phyloP scores from a whole-genome alignment of 2,329 filamentous ascomycete genomes.

The Hymenoscyphus linearis region DNA sequence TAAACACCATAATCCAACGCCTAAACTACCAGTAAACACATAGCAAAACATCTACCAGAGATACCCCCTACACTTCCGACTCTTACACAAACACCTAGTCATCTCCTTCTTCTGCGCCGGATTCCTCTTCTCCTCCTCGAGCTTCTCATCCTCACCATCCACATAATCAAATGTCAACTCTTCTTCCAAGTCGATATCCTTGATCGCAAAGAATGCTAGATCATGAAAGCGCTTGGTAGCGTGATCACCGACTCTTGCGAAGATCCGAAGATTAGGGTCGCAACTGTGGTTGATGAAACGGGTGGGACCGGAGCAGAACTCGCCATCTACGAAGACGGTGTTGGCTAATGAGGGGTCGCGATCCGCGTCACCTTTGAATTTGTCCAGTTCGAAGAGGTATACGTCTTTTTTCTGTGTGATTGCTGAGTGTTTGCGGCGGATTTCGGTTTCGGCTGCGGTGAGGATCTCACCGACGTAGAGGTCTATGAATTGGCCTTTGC shows the following conservation, averaged over 20 bases:
- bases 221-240: constrained; percentile 71
- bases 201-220: constrained; percentile 68
- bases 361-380: constrained; percentile 55
- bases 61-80: constrained; percentile 61
- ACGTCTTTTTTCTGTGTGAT: constrained; percentile 62
- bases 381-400: constrained; percentile 78
- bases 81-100: constrained; percentile 57
- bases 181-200: constrained; percentile 57
- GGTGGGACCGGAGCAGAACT: constrained; percentile 72
- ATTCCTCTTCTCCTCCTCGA: constrained; percentile 45
- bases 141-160: constrained; percentile 51
- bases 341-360: constrained; percentile 44
- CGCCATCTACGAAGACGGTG: constrained; percentile 59
- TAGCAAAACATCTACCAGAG: too few species aligned
- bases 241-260: constrained; percentile 72
- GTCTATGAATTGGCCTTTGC: constrained; percentile 73
- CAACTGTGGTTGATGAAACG: constrained; percentile 83
- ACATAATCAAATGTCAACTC: constrained; percentile 80
- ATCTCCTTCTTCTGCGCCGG: constrained; percentile 47
- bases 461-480: constrained; percentile 71
- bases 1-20: too few species aligned
- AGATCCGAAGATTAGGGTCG: constrained; percentile 72
- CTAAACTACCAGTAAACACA: too few species aligned
- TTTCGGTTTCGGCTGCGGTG: constrained; percentile 57
- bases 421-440: constrained; percentile 52